phyloP scores from a whole-genome alignment of 2,329 filamentous ascomycete genomes.

The Fusarium sp. region DNA sequence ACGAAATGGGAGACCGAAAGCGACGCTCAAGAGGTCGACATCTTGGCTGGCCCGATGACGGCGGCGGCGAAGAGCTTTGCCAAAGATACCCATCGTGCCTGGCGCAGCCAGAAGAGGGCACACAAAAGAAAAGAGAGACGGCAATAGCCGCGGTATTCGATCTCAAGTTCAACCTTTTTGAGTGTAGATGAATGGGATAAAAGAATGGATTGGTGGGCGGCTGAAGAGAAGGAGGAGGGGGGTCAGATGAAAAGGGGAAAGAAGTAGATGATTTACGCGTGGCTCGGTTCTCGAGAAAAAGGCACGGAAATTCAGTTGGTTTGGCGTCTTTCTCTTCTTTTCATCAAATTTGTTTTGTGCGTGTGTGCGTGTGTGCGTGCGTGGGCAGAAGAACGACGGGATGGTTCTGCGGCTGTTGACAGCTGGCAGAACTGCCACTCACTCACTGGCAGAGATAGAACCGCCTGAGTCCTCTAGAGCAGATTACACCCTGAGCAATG shows the following conservation, averaged over 20 bases:
- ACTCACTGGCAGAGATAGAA: neutral
- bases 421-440: constrained; percentile 27
- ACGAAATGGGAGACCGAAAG: constrained; percentile 42
- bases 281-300: neutral
- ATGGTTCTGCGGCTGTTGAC: constrained; percentile 15
- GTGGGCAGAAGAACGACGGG: neutral
- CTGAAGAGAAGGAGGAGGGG: constrained; percentile 10
- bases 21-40: constrained; percentile 43
- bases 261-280: neutral
- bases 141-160: neutral
- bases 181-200: neutral
- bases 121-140: neutral
- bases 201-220: constrained; percentile 4
- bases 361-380: neutral
- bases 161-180: neutral
- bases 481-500: neutral
- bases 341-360: neutral
- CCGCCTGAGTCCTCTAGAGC: neutral
- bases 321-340: neutral
- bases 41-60: constrained; percentile 26
- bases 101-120: neutral
- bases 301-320: neutral
- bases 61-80: constrained; percentile 22
- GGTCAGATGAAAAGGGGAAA: neutral
- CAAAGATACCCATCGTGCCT: constrained; percentile 36